phyloP scores from a whole-genome alignment of 257 asterid genomes.

The Nicotiana sylvestris region DNA sequence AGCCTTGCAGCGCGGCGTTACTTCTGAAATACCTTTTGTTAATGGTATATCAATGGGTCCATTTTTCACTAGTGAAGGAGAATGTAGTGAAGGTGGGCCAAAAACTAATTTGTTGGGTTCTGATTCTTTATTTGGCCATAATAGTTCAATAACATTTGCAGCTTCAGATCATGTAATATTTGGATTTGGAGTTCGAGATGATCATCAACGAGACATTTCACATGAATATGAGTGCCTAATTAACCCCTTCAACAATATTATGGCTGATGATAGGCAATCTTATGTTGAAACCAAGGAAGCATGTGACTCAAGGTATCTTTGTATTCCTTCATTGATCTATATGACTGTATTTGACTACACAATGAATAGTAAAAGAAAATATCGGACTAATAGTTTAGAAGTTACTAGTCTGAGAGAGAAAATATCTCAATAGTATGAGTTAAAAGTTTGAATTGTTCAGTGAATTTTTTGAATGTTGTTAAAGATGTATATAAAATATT shows the following conservation, averaged over 20 bases:
- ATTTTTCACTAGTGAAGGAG: background rate
- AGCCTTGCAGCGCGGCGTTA: background rate
- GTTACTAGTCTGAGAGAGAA: background rate
- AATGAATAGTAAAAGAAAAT: no score
- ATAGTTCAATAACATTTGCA: no score
- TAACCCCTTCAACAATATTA: conserved; percentile 11
- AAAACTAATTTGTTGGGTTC: background rate
- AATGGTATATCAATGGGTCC: background rate
- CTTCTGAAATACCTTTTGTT: background rate
- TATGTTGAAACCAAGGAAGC: conserved; percentile 31
- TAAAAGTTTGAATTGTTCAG: no score
- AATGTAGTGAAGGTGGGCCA: background rate
- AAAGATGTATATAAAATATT: no score
- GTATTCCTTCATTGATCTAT: background rate
- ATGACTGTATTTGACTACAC: background rate
- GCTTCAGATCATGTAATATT: no score
- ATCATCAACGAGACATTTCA: background rate
- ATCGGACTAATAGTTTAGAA: background rate
- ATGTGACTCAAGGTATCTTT: conserved; percentile 35
- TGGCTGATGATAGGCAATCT: conserved; percentile 36
- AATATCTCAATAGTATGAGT: background rate
- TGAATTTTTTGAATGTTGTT: no score
- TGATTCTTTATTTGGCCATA: background rate
- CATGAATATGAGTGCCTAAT: conserved; percentile 12
- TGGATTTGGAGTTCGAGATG: conserved; percentile 10